Evolutionary conservation across 1,284 basidiomycete species (phyloP).

Genomic region (Puccinia novopanici): DNA sequence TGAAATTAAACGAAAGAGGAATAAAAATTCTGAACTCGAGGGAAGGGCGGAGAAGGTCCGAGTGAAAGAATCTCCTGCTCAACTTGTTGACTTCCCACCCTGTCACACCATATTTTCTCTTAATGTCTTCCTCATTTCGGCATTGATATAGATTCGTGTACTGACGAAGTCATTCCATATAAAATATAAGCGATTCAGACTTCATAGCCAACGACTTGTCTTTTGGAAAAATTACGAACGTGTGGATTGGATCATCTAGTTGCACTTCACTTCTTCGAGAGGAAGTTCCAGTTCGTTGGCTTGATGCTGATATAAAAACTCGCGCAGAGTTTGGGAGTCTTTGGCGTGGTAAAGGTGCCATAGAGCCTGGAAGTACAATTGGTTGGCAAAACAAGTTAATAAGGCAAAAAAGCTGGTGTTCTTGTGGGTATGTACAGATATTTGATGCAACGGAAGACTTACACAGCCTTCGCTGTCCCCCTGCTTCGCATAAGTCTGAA

Average conservation of each 20-base stretch:
- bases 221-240: conserved; percentile 11
- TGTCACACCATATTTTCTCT: conserved; percentile 53
- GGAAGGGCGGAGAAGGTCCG: too few relatives aligned
- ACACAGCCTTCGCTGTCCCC: conserved; percentile 50
- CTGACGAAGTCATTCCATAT: conserved; percentile 24
- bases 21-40: too few relatives aligned
- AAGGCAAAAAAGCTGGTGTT: too few relatives aligned
- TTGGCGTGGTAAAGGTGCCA: too few relatives aligned
- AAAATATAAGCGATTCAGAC: not conserved
- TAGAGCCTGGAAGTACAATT: too few relatives aligned
- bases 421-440: too few relatives aligned
- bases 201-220: not conserved
- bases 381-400: too few relatives aligned
- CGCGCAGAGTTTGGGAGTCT: too few relatives aligned
- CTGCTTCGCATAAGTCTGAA: conserved; percentile 55
- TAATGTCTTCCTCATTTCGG: conserved; percentile 53
- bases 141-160: conserved; percentile 55
- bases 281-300: not conserved
- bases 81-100: conserved; percentile 55
- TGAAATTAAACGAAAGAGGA: too few relatives aligned
- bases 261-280: conserved; percentile 23
- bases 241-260: conserved; percentile 48
- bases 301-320: too few relatives aligned
- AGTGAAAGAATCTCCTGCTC: too few relatives aligned
- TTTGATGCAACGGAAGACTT: too few relatives aligned